Conservation (phyloP, 2,329 filamentous ascomycete species). For the Monosporascus cannonballus region DNA sequence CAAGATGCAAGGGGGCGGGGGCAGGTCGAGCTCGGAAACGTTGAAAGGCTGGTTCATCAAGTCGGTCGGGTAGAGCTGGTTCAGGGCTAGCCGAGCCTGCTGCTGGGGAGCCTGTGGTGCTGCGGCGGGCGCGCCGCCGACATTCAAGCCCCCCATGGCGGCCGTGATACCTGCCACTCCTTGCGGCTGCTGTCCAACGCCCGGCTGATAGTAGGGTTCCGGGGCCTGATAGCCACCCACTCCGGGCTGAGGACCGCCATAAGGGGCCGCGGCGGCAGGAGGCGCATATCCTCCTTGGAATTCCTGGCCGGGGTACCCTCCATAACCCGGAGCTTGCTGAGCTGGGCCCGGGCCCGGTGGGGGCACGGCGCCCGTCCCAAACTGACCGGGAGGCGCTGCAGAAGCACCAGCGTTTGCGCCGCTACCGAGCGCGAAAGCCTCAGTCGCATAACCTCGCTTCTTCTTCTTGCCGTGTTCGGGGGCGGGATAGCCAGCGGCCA, state of each 20-base stretch:
- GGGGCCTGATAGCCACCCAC: constrained; percentile 63
- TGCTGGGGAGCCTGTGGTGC: constrained; percentile 44
- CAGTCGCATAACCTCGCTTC: constrained; percentile 90
- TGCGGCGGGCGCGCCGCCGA: constrained; percentile 55
- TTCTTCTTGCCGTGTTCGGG: constrained; percentile 63
- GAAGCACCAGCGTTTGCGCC: constrained; percentile 70
- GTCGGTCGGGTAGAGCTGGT: constrained; percentile 89
- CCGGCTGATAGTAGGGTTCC: constrained; percentile 58
- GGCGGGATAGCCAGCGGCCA: constrained; percentile 20
- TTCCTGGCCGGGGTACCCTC: constrained; percentile 48
- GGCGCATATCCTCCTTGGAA: constrained; percentile 28
- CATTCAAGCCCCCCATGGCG: constrained; percentile 78
- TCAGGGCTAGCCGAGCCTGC: constrained; percentile 54
- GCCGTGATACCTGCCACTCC: constrained; percentile 70
- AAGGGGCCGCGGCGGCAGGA: constrained; percentile 23
- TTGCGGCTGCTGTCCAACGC: constrained; percentile 36
- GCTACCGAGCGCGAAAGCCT: constrained; percentile 86
- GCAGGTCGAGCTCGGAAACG: constrained; percentile 83
- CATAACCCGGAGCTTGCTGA: constrained; percentile 45
- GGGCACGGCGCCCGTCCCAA: constrained; percentile 29
- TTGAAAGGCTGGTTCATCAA: constrained; percentile 90
- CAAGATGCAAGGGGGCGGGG: constrained; percentile 84
- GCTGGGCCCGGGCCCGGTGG: constrained; percentile 28
- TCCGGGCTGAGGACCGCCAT: constrained; percentile 38
- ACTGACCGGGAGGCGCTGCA: constrained; percentile 33